phyloP scores from a whole-genome alignment of 768 basidiomycete genomes.

The Boletus patriciae region DNA sequence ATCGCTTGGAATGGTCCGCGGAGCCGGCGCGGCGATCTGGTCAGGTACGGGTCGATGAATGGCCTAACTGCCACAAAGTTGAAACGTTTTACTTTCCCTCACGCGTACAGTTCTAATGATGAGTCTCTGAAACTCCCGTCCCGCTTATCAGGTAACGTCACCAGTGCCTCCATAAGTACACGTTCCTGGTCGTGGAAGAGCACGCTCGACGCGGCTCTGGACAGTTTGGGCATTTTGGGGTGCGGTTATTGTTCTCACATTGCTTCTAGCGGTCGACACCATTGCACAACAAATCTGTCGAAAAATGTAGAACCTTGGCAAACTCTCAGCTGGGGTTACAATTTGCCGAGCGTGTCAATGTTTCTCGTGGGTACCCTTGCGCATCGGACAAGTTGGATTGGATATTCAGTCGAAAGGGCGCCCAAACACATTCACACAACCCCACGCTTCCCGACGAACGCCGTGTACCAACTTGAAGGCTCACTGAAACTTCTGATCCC shows the following conservation, averaged over 20 bases:
- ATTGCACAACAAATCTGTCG: not conserved
- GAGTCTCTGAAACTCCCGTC: constrained; percentile 9
- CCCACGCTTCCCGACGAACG: not conserved
- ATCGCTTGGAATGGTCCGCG: not conserved
- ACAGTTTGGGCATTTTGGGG: too few species aligned
- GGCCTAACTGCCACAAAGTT: constrained; percentile 1
- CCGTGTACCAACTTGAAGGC: not conserved
- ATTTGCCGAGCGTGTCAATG: too few species aligned
- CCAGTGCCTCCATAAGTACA: not conserved
- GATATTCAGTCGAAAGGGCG: not conserved
- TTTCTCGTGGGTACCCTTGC: too few species aligned
- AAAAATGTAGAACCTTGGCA: not conserved
- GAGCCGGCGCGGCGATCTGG: not conserved
- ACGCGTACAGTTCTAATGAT: too few species aligned
- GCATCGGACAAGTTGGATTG: not conserved
- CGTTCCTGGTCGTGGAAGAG: not conserved
- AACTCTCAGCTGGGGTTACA: not conserved
- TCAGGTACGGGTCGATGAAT: constrained; percentile 4
- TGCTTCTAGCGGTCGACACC: too few species aligned
- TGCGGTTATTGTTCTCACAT: too few species aligned
- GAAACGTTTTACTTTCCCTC: constrained; percentile 9
- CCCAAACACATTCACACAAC: too few species aligned
- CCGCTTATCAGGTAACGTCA: constrained; percentile 22
- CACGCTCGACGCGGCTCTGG: not conserved
- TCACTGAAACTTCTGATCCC: not conserved